phyloP scores from a whole-genome alignment of 148 eudicot species.

The Rhododendron simsii region DNA sequence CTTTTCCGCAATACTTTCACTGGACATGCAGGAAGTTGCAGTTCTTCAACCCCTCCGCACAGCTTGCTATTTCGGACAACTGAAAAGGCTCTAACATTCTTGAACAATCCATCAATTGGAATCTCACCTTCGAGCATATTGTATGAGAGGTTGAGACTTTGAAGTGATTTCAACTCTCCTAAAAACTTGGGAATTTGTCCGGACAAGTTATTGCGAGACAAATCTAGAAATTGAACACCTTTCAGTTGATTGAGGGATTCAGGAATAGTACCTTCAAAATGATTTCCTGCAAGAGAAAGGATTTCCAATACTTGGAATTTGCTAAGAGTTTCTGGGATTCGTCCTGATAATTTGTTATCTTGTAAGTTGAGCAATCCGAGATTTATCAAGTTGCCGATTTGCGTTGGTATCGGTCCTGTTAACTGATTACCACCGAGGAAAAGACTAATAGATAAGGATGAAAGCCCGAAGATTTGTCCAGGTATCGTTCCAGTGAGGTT shows the following conservation, averaged over 20 bases:
- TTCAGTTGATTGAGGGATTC: neutral
- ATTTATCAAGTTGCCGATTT: conserved; percentile 9
- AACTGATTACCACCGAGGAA: neutral
- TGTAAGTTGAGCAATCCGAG: neutral
- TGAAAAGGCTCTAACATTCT: conserved; percentile 1
- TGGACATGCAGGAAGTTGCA: conserved; percentile 5
- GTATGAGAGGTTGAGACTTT: conserved; percentile 9
- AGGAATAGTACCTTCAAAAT: conserved; percentile 18
- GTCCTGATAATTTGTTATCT: conserved; percentile 12
- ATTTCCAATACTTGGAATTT: neutral
- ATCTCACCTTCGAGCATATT: conserved; percentile 20
- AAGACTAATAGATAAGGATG: neutral
- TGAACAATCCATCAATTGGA: conserved; percentile 16
- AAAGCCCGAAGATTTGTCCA: neutral
- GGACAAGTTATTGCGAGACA: conserved; percentile 16
- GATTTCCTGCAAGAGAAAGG: conserved; percentile 2
- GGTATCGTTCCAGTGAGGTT: conserved; percentile 5
- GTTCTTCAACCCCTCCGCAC: conserved; percentile 15
- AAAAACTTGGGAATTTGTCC: conserved; percentile 15
- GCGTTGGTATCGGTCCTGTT: neutral
- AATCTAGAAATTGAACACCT: conserved; percentile 4
- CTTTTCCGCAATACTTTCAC: neutral
- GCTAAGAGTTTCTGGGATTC: conserved; percentile 4
- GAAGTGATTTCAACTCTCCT: neutral
- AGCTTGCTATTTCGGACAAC: conserved; percentile 13